Evolutionary conservation across 163 green algal genomes (phyloP).

Genomic region (Scenedesmus sp.): DNA sequence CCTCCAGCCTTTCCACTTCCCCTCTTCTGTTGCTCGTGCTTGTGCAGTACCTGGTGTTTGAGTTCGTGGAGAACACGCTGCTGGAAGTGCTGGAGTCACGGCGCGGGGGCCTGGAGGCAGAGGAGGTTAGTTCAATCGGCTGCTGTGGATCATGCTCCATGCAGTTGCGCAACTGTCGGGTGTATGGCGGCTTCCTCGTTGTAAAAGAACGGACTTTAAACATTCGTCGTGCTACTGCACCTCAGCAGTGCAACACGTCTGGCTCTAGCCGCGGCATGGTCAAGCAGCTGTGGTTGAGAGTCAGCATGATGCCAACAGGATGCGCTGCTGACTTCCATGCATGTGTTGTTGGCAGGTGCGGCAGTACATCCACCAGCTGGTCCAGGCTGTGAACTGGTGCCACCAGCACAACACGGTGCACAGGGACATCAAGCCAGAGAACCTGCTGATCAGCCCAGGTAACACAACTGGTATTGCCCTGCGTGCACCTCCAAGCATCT

Average conservation of each 20-base stretch:
- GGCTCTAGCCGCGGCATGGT: no score
- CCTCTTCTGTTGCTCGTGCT: not conserved
- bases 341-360: constrained; percentile 62
- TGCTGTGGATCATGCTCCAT: not conserved
- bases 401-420: constrained; percentile 85
- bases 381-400: constrained; percentile 83
- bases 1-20: not conserved
- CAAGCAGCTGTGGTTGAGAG: no score
- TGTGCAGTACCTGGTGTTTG: constrained; percentile 89
- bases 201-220: no score
- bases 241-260: no score
- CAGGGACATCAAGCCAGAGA: constrained; percentile 89
- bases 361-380: constrained; percentile 84
- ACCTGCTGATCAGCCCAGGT: constrained; percentile 77
- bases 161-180: not conserved
- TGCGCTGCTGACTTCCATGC: not conserved
- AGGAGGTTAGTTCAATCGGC: constrained; percentile 60
- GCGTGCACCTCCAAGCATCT: not conserved
- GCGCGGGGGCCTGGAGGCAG: constrained; percentile 71
- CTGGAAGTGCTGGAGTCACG: constrained; percentile 87
- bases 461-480: not conserved
- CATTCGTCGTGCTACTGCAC: no score
- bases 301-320: not conserved
- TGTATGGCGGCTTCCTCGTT: not conserved
- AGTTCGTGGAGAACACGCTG: constrained; percentile 88